Evolutionary conservation across 2,329 filamentous ascomycete species (phyloP), one percentile per base, ranked within the genome.

Genomic region (Colletotrichum tabaci): DNA sequence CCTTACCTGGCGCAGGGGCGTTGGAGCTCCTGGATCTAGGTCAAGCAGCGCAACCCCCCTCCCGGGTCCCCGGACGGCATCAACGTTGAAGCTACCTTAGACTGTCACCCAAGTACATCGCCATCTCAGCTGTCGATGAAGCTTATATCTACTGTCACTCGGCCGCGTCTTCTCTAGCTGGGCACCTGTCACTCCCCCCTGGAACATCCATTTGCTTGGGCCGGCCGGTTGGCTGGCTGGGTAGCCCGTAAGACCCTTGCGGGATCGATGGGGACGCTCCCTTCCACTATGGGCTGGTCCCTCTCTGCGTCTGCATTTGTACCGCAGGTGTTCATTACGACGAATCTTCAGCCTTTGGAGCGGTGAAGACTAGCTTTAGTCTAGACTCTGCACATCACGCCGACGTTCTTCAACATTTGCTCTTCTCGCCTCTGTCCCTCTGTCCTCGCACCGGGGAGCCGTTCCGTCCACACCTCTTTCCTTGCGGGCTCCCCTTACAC

Each of bases 381-480:
- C 68, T 64, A 68, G 68, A 52, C 68, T 68, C 57, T 64, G 65
- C 52, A 49, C 65, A 63, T 68, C 26, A 46, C 56, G 56, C 56
- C 49, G 35, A 57, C 67, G 44, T 58, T 71, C 67, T 61, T 67
- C 60, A 66, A 40, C 47, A 30, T n/a, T 58, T 63, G 47, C 65
- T 58, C 42, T 68, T 68, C 63, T 53, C 46, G 53, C 65, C 23
- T 58, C 44, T 55, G 30, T 55, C 47, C 35, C n/a, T 60, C 38
- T 35, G 35, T 52, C 23, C 44, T 67, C 50, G 44, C 63, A 56
- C 64, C 58, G 68, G 65, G 65, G 57, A 68, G 47, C 58, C 21
- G 57, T 71, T 71, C 68, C 68, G 65, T 63, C 52, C 67, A 71
- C 67, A 67, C 67, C 64, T 71, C 62, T 61, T 16, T 15, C n/a